Conservation (phyloP, 768 basidiomycete species). For the Collybiopsis confluens region DNA sequence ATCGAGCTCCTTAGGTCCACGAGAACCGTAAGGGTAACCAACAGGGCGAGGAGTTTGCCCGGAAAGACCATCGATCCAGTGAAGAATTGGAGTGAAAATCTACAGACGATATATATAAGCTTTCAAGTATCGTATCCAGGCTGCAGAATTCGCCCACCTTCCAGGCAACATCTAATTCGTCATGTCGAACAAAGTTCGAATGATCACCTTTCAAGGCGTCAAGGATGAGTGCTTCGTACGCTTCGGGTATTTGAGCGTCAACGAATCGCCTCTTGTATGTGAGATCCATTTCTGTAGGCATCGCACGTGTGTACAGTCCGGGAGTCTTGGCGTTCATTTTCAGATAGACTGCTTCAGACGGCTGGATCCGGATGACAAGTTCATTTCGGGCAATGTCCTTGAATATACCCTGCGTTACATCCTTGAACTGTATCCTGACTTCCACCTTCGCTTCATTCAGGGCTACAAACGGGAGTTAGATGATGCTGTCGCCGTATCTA, state of each 20-base stretch:
- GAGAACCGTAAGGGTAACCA: slow-evolving; percentile 88
- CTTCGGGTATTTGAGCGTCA: slow-evolving; percentile 91
- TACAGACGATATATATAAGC: slow-evolving; percentile 21
- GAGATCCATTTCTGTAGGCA: slow-evolving; percentile 97
- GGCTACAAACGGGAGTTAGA: slow-evolving; percentile 41
- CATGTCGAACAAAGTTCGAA: slow-evolving; percentile 97
- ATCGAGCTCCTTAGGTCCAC: slow-evolving; percentile 86
- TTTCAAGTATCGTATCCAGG: slow-evolving; percentile 6
- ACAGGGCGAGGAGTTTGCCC: slow-evolving; percentile 67
- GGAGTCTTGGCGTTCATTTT: slow-evolving; percentile 96
- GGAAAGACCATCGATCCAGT: slow-evolving; percentile 87
- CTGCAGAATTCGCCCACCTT: slow-evolving; percentile 67
- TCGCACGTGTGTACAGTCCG: slow-evolving; percentile 82
- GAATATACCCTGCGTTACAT: slow-evolving; percentile 96
- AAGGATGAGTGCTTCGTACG: slow-evolving; percentile 92
- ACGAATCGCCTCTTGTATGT: slow-evolving; percentile 96
- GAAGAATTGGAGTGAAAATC: slow-evolving; percentile 93
- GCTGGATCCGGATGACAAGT: slow-evolving; percentile 95
- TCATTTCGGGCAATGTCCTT: slow-evolving; percentile 95
- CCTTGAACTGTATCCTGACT: slow-evolving; percentile 96
- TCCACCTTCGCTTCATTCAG: slow-evolving; percentile 99
- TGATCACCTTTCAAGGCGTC: slow-evolving; percentile 98
- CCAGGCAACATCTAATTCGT: slow-evolving; percentile 97
- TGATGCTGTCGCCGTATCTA: neutral
- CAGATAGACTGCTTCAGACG: slow-evolving; percentile 92